phyloP scores from a whole-genome alignment of 495 filamentous ascomycete genomes.

The Penicillium odoratum region DNA sequence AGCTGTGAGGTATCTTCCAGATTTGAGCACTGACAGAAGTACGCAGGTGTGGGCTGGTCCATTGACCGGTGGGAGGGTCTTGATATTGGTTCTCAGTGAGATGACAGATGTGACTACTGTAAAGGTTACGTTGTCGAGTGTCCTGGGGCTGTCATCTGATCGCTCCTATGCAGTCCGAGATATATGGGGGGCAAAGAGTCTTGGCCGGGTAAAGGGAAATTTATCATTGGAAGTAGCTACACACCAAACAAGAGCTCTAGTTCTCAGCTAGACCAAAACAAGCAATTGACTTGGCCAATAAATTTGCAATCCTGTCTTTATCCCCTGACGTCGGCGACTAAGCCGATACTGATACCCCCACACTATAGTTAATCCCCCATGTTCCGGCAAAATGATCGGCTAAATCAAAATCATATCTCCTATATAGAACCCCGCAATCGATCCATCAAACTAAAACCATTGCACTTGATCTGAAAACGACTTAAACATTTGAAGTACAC shows the following conservation, averaged over 20 bases:
- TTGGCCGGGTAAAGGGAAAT: neutral
- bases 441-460: neutral
- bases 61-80: neutral
- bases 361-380: neutral
- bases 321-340: neutral
- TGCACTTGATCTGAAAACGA: too few relatives aligned
- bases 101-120: neutral
- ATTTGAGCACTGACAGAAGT: neutral
- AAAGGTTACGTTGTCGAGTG: neutral
- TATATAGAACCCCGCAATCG: neutral
- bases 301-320: too few relatives aligned
- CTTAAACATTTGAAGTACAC: neutral
- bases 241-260: neutral
- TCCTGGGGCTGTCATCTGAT: neutral
- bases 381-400: neutral
- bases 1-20: neutral
- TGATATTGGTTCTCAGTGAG: neutral
- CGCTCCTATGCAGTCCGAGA: neutral
- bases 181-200: neutral
- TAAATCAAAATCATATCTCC: neutral
- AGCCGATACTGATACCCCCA: neutral
- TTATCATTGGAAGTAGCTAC: neutral
- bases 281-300: too few relatives aligned
- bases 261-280: neutral
- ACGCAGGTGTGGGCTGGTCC: neutral